Base-by-base conservation (phyloP, 1,284 basidiomycete genomes). In the Cryptococcus depauperatus region DNA sequence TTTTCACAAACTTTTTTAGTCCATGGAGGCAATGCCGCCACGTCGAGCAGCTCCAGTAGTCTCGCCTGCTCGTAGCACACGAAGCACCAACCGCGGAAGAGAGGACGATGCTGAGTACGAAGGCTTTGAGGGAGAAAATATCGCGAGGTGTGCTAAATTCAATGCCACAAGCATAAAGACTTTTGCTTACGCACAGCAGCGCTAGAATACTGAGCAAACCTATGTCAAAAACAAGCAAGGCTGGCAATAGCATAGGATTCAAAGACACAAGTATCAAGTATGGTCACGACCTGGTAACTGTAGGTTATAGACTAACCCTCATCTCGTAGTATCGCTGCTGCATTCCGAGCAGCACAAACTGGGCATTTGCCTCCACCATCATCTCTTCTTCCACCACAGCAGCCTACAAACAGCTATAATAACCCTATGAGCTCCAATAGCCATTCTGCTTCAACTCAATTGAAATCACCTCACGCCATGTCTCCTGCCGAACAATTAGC, bases 181-280 rank as follows among this genome's bases (percentile, higher is more conserved):
- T 33, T 21, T 37, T 28, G 34, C 32, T 37, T 37, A 28, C 30
- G 34, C 21, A 18, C 26, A n/a, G 19, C 13, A 22, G 37, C 35
- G 27, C 49, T 45, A 19, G 50, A 53, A 21, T 55, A 57, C 48
- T 56, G 57, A 42, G 51, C 53, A 5, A 58, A 58, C 22, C 48
- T 23, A 35, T 40, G 48, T n/a, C 33, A 46, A 19, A 21, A 41
- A 2, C n/a, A n/a, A n/a, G n/a, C n/a, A 45, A 45, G 40, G 46
- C 38, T 3, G 25, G n/a, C 5, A 56, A 50, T 33, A 37, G 41
- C n/a, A 50, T 56, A 23, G 52, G 55, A 3, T 30, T 55, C n/a
- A 53, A 55, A 16, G 62, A 62, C 48, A 67, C 64, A 8, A 57
- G 52, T 18, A 63, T 67, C 22, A 65, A 67, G 64, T 67, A 40